Conservation (phyloP, 2,329 filamentous ascomycete genomes). For the Pseudocercospora eumusae region DNA sequence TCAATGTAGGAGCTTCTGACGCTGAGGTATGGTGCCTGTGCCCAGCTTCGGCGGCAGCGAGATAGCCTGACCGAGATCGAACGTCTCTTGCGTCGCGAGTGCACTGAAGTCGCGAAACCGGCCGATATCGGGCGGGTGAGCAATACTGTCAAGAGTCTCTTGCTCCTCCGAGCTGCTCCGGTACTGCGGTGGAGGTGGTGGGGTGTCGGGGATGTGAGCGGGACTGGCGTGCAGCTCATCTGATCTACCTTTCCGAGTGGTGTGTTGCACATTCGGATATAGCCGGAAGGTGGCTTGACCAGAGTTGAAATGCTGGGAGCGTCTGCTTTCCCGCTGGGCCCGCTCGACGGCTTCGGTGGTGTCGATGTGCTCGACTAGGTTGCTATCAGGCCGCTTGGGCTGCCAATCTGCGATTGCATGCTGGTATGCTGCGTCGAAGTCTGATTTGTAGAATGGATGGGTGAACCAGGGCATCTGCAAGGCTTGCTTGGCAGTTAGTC, state of each 20-base stretch:
- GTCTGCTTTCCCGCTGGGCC: constrained; percentile 7
- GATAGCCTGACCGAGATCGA: constrained; percentile 4
- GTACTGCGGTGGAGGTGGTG: not conserved
- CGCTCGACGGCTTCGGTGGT: constrained; percentile 19
- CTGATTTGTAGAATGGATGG: constrained; percentile 49
- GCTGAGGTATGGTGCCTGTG: not conserved
- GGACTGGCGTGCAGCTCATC: constrained; percentile 24
- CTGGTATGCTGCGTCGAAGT: constrained; percentile 54
- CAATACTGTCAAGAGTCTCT: constrained; percentile 5
- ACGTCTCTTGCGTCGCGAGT: constrained; percentile 2
- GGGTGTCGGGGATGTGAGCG: constrained; percentile 7
- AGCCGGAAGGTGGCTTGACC: not conserved
- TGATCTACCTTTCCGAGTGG: constrained; percentile 2
- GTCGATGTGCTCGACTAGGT: constrained; percentile 26
- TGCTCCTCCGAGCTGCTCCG: not conserved
- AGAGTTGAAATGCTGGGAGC: constrained; percentile 21
- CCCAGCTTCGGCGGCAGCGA: not conserved
- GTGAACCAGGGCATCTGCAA: constrained; percentile 60
- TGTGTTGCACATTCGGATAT: constrained; percentile 1
- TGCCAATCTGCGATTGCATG: constrained; percentile 54
- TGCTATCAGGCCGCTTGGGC: constrained; percentile 35
- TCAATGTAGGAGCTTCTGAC: not conserved
- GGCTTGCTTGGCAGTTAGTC: constrained; percentile 58
- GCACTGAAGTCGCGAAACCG: not conserved
- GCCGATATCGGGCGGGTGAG: not conserved